Evolutionary conservation across 768 basidiomycete genomes (phyloP), one percentile per base, ranked within the genome.

Genomic region (Rubroboletus satanas): DNA sequence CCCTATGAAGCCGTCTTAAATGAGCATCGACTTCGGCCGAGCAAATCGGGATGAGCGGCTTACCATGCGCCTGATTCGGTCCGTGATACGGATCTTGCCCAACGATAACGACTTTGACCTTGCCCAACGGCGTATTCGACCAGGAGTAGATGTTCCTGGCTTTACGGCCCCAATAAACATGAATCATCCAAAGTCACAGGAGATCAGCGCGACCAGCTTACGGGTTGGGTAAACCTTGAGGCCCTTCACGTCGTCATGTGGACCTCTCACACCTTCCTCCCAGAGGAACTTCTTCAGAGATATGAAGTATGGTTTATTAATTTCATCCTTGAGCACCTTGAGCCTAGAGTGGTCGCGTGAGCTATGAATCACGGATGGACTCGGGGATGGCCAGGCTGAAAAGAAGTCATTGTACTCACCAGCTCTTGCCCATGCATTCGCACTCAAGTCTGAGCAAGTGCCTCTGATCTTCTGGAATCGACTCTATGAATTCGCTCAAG

Each of bases 21-120:
- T 49, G 11, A 49, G 56, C 56, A 51, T 50, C 51, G 37, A 56
- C 37, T 52, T 67, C 35, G 45, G 46, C 31, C 10, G n/a, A 33
- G 23, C 7, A 37, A 31, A 15, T 18, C 33, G 33, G 37, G 56
- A 42, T 12, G 31, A 41, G 44, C 28, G 56, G 60, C 78, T 65
- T 60, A 88, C 90, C 93, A 64, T 95, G 92, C 44, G 93, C 93
- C 75, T 94, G 92, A 45, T 85, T 83, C 37, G 75, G 71, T 57
- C 82, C 80, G 67, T 90, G 89, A 70, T 93, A 94, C 28, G 92
- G 92, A 75, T 94, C 93, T 72, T 93, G 92, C 8, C 89, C 88
- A 51, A 98, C 79, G 55, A 97, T 92, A 46, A 97, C 92, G 28
- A 93, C 88, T 66, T 84, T 86, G 58, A 98, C 83, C 58, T 85